Evolutionary conservation across 176 grass and related monocot species (phyloP).

Genomic region (Lolium rigidum): DNA sequence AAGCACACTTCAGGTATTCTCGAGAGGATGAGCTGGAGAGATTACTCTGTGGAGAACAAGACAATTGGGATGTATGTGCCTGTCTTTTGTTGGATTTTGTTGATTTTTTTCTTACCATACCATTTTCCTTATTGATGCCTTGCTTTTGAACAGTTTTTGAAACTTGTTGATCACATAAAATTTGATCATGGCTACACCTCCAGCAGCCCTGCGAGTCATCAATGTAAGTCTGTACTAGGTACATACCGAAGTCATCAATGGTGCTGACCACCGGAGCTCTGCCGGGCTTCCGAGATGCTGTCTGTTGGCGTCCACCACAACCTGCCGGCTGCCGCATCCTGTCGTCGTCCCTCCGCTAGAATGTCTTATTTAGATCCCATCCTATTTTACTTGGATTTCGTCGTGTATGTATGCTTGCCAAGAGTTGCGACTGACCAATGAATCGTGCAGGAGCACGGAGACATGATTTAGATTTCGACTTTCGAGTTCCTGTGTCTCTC

Average conservation of each 20-base stretch:
- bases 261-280: no score
- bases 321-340: no score
- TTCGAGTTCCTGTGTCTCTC: no score
- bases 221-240: conserved; percentile 59
- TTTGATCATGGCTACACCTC: conserved; percentile 95
- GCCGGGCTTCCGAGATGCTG: no score
- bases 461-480: no score
- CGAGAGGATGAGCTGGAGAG: conserved; percentile 79
- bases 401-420: no score
- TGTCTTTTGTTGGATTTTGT: conserved; percentile 37
- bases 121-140: conserved; percentile 43
- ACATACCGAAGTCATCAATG: conserved; percentile 46
- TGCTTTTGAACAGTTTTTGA: conserved; percentile 68
- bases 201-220: conserved; percentile 73
- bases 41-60: conserved; percentile 86
- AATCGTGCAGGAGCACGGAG: no score
- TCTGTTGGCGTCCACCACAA: no score
- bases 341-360: no score
- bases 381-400: no score
- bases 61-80: conserved; percentile 85
- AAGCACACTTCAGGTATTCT: conserved; percentile 71
- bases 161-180: conserved; percentile 96
- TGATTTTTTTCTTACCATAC: conserved; percentile 32
- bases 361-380: no score
- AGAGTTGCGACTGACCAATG: no score